These are phyloP conservation scores for Zopfochytrium polystomum DNA, from an alignment of 371 early-diverging fungal species.

Conservation along the genomic window DNA sequence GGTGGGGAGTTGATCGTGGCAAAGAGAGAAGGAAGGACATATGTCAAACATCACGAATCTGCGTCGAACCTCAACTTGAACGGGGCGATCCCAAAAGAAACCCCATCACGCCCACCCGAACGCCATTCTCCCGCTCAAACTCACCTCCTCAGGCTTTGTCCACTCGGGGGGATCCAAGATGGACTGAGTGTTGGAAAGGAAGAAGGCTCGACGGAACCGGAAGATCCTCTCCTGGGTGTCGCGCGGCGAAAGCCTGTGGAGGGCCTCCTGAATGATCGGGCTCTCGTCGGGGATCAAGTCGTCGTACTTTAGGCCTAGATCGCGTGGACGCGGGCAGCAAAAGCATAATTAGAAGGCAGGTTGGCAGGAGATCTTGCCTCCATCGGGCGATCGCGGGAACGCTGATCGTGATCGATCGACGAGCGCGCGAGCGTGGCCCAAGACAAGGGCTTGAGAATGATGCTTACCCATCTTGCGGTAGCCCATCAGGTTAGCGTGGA, in stretches of 20 bases:
- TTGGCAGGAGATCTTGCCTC: background rate
- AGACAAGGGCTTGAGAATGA: background rate
- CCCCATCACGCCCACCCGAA: background rate
- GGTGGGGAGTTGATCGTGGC: too few species aligned
- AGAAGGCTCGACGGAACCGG: conserved; percentile 81
- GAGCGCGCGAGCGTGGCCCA: background rate
- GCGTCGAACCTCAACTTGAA: too few species aligned
- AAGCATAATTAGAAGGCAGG: background rate
- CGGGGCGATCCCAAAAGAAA: too few species aligned
- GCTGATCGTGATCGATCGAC: background rate
- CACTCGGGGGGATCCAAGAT: conserved; percentile 65
- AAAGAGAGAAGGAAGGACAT: background rate
- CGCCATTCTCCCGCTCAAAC: background rate
- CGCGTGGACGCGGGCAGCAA: background rate
- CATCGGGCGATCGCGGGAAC: background rate
- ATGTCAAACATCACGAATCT: too few species aligned
- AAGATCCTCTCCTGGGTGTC: conserved; percentile 71
- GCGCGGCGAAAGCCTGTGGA: conserved; percentile 75
- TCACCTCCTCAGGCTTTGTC: conserved; percentile 74
- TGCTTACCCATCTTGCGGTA: conserved; percentile 45
- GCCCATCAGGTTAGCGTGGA: conserved; percentile 44
- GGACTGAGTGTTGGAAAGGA: conserved; percentile 69
- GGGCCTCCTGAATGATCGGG: conserved; percentile 78
- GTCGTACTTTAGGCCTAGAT: conserved; percentile 82
- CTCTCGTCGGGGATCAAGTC: conserved; percentile 88